phyloP scores from a whole-genome alignment of 305 asterid species.

The Fraxinus angustifolia region DNA sequence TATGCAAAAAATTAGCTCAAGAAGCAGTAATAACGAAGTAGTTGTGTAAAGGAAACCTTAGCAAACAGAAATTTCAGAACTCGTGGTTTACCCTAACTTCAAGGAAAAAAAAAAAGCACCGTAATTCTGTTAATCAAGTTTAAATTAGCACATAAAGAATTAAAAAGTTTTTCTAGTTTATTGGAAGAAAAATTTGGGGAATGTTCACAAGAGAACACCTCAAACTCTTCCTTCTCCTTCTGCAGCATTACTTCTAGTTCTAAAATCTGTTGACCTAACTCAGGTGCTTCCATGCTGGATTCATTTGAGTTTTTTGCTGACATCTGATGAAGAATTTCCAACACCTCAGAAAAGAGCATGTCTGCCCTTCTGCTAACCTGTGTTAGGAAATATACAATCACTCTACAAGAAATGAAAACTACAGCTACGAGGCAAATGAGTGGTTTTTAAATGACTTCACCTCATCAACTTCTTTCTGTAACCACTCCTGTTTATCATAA shows the following conservation, averaged over 20 bases:
- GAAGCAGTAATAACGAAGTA: conserved; percentile 7
- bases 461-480: conserved; percentile 58
- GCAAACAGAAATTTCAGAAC: conserved; percentile 4
- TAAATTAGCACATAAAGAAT: conserved; percentile 7
- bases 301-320: conserved; percentile 35
- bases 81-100: conserved; percentile 8
- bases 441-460: conserved; percentile 30
- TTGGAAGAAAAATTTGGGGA: conserved; percentile 18
- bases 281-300: conserved; percentile 36
- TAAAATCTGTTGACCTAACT: conserved; percentile 39
- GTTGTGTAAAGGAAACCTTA: conserved; percentile 10
- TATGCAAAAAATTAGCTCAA: conserved; percentile 15
- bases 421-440: conserved; percentile 21
- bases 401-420: conserved; percentile 24
- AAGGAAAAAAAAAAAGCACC: not conserved
- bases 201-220: conserved; percentile 43
- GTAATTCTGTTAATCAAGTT: not conserved
- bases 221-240: conserved; percentile 63
- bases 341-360: conserved; percentile 55
- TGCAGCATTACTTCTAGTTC: conserved; percentile 57
- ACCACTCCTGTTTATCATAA: conserved; percentile 65
- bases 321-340: conserved; percentile 49
- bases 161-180: not conserved
- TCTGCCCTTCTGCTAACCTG: conserved; percentile 54
- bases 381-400: conserved; percentile 22